phyloP scores from a whole-genome alignment of 768 basidiomycete genomes.

The Mycena belliarum region DNA sequence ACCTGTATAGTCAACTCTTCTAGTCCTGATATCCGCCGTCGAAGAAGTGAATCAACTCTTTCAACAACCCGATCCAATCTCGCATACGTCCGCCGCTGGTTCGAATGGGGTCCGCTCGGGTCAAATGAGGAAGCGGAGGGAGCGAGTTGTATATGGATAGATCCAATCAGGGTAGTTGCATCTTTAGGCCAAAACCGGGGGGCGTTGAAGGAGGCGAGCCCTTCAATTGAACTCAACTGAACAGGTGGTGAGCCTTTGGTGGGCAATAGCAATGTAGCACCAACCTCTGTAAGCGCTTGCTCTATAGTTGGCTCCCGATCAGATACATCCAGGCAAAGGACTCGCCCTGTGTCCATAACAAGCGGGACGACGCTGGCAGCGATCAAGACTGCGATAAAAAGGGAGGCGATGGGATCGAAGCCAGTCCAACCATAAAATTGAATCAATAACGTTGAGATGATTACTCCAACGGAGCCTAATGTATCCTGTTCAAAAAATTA shows the following conservation, averaged over 20 bases:
- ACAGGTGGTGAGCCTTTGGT: slow-evolving; percentile 16
- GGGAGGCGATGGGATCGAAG: slow-evolving; percentile 95
- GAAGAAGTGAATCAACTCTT: slow-evolving; percentile 72
- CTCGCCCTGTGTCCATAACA: slow-evolving; percentile 88
- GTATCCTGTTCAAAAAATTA: slow-evolving; percentile 64
- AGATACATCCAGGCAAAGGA: slow-evolving; percentile 86
- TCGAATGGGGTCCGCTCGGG: slow-evolving; percentile 54
- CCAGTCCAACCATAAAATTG: slow-evolving; percentile 98
- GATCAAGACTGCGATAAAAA: slow-evolving; percentile 95
- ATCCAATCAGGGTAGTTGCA: slow-evolving; percentile 79
- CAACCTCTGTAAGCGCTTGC: slow-evolving; percentile 63
- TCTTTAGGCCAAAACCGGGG: slow-evolving; percentile 98
- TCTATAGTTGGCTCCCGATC: slow-evolving; percentile 55
- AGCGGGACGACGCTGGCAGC: slow-evolving; percentile 95
- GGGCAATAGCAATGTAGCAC: slow-evolving; percentile 31
- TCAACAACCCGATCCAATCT: slow-evolving; percentile 73
- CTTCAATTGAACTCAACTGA: slow-evolving; percentile 75
- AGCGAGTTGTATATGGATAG: slow-evolving; percentile 87
- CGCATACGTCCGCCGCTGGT: slow-evolving; percentile 49
- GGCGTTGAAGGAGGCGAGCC: slow-evolving; percentile 75
- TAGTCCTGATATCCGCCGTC: slow-evolving; percentile 73
- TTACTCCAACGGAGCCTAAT: slow-evolving; percentile 95
- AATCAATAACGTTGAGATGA: slow-evolving; percentile 93
- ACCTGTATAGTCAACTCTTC: slow-evolving; percentile 92
- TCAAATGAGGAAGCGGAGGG: slow-evolving; percentile 59